Percentiles rank a stretch among this genome's conserved stretches.
Conservation (phyloP, 2,329 filamentous ascomycete genomes). For the Colletotrichum endophyticum region DNA sequence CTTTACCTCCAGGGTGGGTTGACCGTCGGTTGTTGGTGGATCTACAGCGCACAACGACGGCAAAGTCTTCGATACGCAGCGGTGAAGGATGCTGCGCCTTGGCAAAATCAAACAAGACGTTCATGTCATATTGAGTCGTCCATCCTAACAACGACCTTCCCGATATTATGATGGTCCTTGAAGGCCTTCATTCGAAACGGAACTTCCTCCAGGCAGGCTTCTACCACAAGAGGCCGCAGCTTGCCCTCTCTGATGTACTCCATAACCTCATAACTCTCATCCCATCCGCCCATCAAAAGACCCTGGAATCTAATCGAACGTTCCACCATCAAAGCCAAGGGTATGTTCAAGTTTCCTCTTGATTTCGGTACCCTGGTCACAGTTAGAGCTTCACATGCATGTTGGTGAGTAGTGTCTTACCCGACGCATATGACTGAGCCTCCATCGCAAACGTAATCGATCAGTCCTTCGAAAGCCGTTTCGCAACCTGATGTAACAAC, state of each 20-base stretch:
- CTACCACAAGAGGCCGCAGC: background rate
- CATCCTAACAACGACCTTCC: background rate
- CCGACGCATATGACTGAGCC: background rate
- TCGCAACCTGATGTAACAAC: background rate
- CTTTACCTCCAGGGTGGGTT: background rate
- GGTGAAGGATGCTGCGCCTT: background rate
- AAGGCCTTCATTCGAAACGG: background rate
- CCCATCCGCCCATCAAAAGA: background rate
- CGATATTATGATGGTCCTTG: background rate
- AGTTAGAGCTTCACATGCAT: background rate
- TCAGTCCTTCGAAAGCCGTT: background rate
- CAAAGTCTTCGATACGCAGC: background rate
- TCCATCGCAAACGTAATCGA: background rate
- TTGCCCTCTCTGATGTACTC: background rate
- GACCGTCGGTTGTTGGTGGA: background rate
- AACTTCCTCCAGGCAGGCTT: background rate
- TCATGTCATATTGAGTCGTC: background rate
- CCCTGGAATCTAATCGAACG: background rate
- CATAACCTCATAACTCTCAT: background rate
- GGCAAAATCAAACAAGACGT: background rate
- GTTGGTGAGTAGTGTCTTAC: background rate
- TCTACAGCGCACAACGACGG: rapidly evolving
- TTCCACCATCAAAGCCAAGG: background rate
- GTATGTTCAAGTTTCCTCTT: background rate
- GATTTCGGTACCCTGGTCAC: background rate